These are phyloP conservation scores for Aspergillus sojae DNA, from an alignment of 2,329 filamentous ascomycete genomes.

Conservation along the genomic window DNA sequence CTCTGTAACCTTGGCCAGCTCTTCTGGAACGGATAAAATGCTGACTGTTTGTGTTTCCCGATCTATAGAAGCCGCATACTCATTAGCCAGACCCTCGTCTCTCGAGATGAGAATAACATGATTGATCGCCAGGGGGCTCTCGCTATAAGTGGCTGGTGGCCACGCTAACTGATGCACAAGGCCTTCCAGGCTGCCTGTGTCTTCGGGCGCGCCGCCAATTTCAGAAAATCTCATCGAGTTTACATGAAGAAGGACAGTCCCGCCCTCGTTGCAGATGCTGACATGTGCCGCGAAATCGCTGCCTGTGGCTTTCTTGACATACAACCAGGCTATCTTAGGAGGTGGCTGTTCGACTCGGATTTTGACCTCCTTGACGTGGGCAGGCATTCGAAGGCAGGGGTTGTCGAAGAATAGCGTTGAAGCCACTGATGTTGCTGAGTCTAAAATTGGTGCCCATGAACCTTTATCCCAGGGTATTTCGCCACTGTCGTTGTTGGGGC, in stretches of 20 bases:
- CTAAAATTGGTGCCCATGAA: constrained; percentile 46
- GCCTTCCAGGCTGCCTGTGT: constrained; percentile 28
- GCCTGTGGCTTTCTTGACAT: constrained; percentile 31
- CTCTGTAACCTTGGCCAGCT: background rate
- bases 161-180: constrained; percentile 44
- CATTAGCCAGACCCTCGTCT: background rate
- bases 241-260: constrained; percentile 36
- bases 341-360: constrained; percentile 29
- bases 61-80: background rate
- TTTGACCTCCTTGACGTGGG: constrained; percentile 32
- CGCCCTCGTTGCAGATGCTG: constrained; percentile 29
- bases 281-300: constrained; percentile 30
- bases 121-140: background rate
- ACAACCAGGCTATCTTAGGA: constrained; percentile 33
- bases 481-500: constrained; percentile 21
- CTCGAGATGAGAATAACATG: background rate
- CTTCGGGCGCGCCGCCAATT: constrained; percentile 37
- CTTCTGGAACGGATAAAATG: background rate
- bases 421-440: constrained; percentile 48
- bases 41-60: background rate
- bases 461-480: constrained; percentile 26
- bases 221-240: constrained; percentile 43
- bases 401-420: constrained; percentile 43
- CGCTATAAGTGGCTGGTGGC: constrained; percentile 32
- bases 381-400: constrained; percentile 42